Evolutionary conservation across 2,329 filamentous ascomycete genomes (phyloP).

Genomic region (Botryotinia narcissicola): DNA sequence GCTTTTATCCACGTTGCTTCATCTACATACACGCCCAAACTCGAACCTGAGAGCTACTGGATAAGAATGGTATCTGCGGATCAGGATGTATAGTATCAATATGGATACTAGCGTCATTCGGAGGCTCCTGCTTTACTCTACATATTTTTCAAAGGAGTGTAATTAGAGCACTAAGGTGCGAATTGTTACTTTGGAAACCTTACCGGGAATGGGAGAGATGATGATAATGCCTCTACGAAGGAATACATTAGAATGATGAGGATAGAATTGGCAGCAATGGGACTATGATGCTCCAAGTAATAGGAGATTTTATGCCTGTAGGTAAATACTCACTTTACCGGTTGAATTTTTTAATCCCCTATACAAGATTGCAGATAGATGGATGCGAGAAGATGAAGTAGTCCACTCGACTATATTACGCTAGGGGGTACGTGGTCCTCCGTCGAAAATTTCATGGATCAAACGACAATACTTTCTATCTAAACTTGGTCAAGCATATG

Average conservation of each 20-base stretch:
- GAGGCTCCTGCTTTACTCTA: background rate
- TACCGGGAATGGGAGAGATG: background rate
- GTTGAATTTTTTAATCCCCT: too few relatives aligned
- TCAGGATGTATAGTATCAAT: background rate
- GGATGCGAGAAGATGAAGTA: too few relatives aligned
- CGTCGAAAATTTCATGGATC: too few relatives aligned
- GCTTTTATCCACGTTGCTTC: background rate
- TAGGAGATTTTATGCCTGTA: background rate
- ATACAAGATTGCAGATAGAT: too few relatives aligned
- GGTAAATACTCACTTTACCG: too few relatives aligned
- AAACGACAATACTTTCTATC: too few relatives aligned
- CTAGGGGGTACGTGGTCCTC: too few relatives aligned
- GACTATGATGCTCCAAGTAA: background rate
- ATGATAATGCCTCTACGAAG: background rate
- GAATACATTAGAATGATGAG: background rate
- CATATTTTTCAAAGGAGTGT: background rate
- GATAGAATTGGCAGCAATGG: background rate
- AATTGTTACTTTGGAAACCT: background rate
- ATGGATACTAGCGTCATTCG: background rate
- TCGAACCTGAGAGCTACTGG: background rate
- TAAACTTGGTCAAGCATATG: too few relatives aligned
- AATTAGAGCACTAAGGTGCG: background rate
- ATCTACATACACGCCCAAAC: too few relatives aligned
- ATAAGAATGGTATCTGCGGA: background rate
- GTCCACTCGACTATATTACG: too few relatives aligned